Evolutionary conservation across 176 grass and related monocot species (phyloP).

Genomic region (Ensete glaucum): DNA sequence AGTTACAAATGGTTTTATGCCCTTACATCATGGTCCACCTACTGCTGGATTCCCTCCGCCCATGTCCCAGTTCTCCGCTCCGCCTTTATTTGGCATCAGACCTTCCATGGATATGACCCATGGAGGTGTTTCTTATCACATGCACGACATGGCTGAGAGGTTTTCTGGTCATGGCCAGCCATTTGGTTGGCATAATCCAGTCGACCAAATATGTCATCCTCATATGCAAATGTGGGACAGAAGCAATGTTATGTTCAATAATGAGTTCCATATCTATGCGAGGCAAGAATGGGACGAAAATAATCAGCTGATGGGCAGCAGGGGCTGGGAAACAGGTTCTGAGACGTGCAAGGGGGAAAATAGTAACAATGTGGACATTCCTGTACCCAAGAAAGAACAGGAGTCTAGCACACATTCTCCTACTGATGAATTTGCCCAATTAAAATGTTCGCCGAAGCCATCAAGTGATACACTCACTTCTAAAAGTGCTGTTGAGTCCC

Average conservation of each 20-base stretch:
- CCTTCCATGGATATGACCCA: conserved; percentile 65
- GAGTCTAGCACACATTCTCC: conserved; percentile 29
- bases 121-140: conserved; percentile 64
- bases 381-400: conserved; percentile 41
- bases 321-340: conserved; percentile 47
- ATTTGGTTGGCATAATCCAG: conserved; percentile 73
- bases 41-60: conserved; percentile 59
- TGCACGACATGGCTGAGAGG: conserved; percentile 77
- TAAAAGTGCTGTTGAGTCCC: conserved; percentile 10
- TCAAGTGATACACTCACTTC: conserved; percentile 17
- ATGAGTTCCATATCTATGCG: conserved; percentile 49
- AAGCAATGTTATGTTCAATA: conserved; percentile 42
- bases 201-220: conserved; percentile 67
- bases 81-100: conserved; percentile 72
- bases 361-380: conserved; percentile 40
- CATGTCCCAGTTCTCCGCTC: conserved; percentile 56
- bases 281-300: conserved; percentile 78
- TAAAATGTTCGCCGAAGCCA: conserved; percentile 25
- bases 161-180: conserved; percentile 59
- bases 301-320: conserved; percentile 36
- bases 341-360: conserved; percentile 51
- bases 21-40: conserved; percentile 54
- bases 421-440: conserved; percentile 32
- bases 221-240: conserved; percentile 68
- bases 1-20: conserved; percentile 73